These are phyloP conservation scores for Geoglossum glabrum DNA, from an alignment of 495 filamentous ascomycete species.

Conservation along the genomic window DNA sequence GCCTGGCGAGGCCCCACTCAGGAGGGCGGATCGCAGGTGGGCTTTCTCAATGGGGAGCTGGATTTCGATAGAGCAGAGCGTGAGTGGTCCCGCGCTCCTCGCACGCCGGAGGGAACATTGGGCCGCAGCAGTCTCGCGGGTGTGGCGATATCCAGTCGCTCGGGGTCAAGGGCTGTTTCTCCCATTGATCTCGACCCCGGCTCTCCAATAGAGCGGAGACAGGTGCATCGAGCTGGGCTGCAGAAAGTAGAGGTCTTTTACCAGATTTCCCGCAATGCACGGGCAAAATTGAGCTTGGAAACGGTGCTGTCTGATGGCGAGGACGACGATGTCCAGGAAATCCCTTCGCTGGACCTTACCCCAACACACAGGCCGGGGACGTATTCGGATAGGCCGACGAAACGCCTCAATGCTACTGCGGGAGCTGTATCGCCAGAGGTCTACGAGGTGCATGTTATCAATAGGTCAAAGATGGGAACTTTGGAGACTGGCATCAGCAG, in stretches of 20 bases:
- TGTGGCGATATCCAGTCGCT: not conserved
- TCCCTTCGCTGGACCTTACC: not conserved
- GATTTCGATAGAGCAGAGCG: not conserved
- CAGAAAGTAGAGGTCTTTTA: not conserved
- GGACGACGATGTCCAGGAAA: not conserved
- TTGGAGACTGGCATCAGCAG: not conserved
- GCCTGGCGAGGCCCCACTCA: slow-evolving; percentile 17
- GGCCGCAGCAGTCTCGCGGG: not conserved
- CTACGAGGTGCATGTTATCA: not conserved
- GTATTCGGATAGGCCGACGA: not conserved
- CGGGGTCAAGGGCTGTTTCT: not conserved
- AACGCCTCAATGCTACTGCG: not conserved
- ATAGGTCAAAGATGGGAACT: not conserved
- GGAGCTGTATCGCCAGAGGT: not conserved
- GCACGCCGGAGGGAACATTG: not conserved
- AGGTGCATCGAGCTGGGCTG: not conserved
- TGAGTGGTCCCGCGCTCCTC: not conserved
- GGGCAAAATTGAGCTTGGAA: not conserved
- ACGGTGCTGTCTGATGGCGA: not conserved
- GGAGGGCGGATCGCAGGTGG: slow-evolving; percentile 18
- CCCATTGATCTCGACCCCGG: not conserved
- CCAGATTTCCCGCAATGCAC: not conserved
- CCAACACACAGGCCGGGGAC: not conserved
- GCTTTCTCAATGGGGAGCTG: slow-evolving; percentile 11
- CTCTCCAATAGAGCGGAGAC: not conserved